Conservation (phyloP, 306 rosid genomes). For the Prosopis cineraria region DNA sequence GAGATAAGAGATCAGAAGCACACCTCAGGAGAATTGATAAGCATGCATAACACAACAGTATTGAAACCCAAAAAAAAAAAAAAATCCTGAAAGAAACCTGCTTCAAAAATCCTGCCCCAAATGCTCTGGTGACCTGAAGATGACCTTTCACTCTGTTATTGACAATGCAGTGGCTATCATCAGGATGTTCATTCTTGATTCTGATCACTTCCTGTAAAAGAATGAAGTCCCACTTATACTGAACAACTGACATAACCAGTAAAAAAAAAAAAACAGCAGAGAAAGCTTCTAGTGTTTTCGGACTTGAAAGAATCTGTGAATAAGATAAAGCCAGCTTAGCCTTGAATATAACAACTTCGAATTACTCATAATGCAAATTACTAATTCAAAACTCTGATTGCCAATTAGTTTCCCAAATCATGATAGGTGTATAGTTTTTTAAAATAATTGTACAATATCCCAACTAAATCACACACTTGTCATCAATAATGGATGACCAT, state of each 20-base stretch:
- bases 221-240: slow-evolving; percentile 13
- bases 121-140: slow-evolving; percentile 96
- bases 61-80: neutral
- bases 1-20: slow-evolving; percentile 29
- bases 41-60: neutral
- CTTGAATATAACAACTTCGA: neutral
- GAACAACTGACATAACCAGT: slow-evolving; percentile 26
- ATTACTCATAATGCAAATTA: no score
- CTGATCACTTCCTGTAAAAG: slow-evolving; percentile 82
- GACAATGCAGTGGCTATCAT: slow-evolving; percentile 83
- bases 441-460: no score
- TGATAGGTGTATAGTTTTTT: no score
- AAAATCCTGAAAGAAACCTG: slow-evolving; percentile 58
- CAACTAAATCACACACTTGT: neutral
- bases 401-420: no score
- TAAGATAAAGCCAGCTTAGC: slow-evolving; percentile 14
- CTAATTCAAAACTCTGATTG: no score
- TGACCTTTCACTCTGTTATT: slow-evolving; percentile 83
- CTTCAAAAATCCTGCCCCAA: slow-evolving; percentile 97
- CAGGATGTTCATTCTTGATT: slow-evolving; percentile 93
- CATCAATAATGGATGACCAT: no score
- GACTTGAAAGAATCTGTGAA: slow-evolving; percentile 1
- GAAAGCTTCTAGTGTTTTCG: no score
- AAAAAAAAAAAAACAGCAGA: no score
- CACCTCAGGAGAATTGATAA: neutral